Percentiles rank a stretch among this genome's conserved stretches.
Evolutionary conservation across 2,329 filamentous ascomycete genomes (phyloP).

Genomic region (Trichoderma sp.): DNA sequence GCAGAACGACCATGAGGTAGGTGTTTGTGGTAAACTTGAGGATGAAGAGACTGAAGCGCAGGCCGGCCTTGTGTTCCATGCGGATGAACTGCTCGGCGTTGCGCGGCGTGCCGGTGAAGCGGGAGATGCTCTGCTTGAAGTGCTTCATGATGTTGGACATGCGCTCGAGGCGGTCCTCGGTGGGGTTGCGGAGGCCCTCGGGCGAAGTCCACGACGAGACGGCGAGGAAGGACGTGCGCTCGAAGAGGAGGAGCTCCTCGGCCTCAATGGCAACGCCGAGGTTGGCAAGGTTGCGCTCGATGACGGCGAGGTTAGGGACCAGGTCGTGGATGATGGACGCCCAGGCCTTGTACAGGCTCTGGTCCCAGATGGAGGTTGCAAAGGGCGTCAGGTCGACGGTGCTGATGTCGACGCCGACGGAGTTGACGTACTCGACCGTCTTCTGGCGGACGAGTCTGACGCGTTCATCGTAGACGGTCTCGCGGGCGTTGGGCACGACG

Average conservation of each 20-base stretch:
- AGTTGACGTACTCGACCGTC: slow-evolving; percentile 54
- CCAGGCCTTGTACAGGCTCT: slow-evolving; percentile 97
- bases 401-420: slow-evolving; percentile 32
- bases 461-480: slow-evolving; percentile 80
- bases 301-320: slow-evolving; percentile 86
- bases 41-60: slow-evolving; percentile 87
- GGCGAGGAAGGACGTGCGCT: slow-evolving; percentile 91
- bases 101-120: slow-evolving; percentile 76
- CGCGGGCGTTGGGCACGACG: slow-evolving; percentile 74
- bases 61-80: slow-evolving; percentile 74
- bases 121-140: slow-evolving; percentile 81
- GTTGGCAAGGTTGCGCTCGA: slow-evolving; percentile 79
- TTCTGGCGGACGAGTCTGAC: slow-evolving; percentile 73
- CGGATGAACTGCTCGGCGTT: slow-evolving; percentile 77
- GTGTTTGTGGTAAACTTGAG: slow-evolving; percentile 97
- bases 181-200: slow-evolving; percentile 76
- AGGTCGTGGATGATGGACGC: slow-evolving; percentile 96
- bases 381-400: slow-evolving; percentile 75
- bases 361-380: slow-evolving; percentile 97
- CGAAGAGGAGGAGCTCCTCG: slow-evolving; percentile 90
- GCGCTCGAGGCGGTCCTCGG: slow-evolving; percentile 85
- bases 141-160: slow-evolving; percentile 98
- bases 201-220: slow-evolving; percentile 86
- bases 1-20: slow-evolving; percentile 87
- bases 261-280: slow-evolving; percentile 85